Conservation (phyloP, 192 early-diverging fungal genomes). For the Coemansia sp. region DNA sequence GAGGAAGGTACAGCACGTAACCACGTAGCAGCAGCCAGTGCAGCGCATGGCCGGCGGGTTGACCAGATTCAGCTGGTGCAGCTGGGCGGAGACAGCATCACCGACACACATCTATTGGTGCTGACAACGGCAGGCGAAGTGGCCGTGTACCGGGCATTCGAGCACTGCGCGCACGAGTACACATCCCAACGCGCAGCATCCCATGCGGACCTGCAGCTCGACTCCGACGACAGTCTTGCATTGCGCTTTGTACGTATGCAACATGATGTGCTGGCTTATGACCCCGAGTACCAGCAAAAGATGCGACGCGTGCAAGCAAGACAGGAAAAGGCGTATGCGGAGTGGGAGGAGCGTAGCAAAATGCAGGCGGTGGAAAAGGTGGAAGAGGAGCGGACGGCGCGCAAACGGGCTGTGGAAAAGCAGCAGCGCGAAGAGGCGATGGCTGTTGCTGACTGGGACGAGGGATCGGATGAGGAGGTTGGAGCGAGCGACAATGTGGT, state of each 20-base stretch:
- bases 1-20: neutral
- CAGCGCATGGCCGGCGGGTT: slow-evolving; percentile 1
- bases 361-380: slow-evolving; percentile 13
- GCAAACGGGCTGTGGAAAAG: slow-evolving; percentile 16
- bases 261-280: slow-evolving; percentile 45
- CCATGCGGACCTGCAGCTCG: neutral
- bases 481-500: neutral
- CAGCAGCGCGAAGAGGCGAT: slow-evolving; percentile 26
- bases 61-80: slow-evolving; percentile 42
- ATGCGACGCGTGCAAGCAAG: slow-evolving; percentile 22
- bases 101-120: slow-evolving; percentile 24
- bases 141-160: slow-evolving; percentile 47
- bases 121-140: slow-evolving; percentile 38
- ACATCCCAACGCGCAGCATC: neutral
- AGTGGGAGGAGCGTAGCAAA: slow-evolving; percentile 22
- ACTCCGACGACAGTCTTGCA: slow-evolving; percentile 21
- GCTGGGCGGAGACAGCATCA: slow-evolving; percentile 31
- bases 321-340: slow-evolving; percentile 28
- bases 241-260: slow-evolving; percentile 32
- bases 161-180: slow-evolving; percentile 25
- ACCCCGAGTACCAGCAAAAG: slow-evolving; percentile 44
- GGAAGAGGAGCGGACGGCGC: slow-evolving; percentile 9
- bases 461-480: slow-evolving; percentile 29
- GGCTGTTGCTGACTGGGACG: slow-evolving; percentile 42
- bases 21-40: neutral